Base-by-base conservation (phyloP, 169 alveolate species). In the Cryptosporidium parvum region DNA sequence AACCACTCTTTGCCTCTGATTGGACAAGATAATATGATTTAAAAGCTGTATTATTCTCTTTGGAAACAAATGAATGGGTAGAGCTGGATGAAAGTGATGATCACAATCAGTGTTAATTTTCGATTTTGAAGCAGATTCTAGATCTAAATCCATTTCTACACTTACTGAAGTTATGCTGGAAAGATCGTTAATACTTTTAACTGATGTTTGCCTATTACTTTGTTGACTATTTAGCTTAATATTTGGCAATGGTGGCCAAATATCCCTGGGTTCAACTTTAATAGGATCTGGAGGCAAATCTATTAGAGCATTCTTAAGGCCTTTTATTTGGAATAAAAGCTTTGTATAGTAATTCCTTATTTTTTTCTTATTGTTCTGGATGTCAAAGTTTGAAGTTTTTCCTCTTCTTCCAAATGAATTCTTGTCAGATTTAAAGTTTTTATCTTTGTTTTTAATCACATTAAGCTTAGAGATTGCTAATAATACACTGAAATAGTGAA, bases 201-300 rank as follows among this genome's bases (percentile, higher is more conserved):
- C n/a, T 1, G 31, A 65, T 23, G n/a, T 18, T 51, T 53, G 51
- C 21, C 42, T 70, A 51, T 70, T 70, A 0, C 67, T 56, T 44
- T 65, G 72, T n/a, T 65, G 72, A 35, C 3, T 4, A 53, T 53
- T 37, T 10, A 37, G 29, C 52, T 51, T 73, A 14, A 80, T 42
- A 31, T 29, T 37, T 23, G 89, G 68, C 8, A 80, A 8, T 1
- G 89, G 89, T 18, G 89, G 89, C 89, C 89, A 80, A 16, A 37
- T 14, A 23, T 80, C 67, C 33, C 89, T 61, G 21, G 31, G 70
- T 29, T 80, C 80, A 4, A 37, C 4, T 23, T 18, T 14, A 26
- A 29, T 9, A 4, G 48, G 72, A 14, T 80, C 89, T 3, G 89
- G 75, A 44, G 89, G 89, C 44, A 26, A 35, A 33, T 80, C 89